These are phyloP conservation scores for Nigrospora oryzae DNA, from an alignment of 2,329 filamentous ascomycete genomes.

Conservation along the genomic window DNA sequence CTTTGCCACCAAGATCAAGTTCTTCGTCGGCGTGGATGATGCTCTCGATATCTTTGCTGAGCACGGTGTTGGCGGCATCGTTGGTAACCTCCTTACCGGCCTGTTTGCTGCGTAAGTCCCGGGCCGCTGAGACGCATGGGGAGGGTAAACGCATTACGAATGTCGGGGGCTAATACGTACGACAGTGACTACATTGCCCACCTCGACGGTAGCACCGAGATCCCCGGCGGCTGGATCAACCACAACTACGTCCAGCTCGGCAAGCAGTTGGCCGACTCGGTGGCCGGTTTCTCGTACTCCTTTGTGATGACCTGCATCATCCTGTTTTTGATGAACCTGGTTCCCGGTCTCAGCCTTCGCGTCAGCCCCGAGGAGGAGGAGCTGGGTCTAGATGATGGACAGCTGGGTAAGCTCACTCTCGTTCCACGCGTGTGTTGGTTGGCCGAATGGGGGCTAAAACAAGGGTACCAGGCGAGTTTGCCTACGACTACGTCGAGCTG, in stretches of 20 bases:
- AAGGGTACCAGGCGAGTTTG: constrained; percentile 51
- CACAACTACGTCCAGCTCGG: constrained; percentile 63
- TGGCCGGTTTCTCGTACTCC: constrained; percentile 56
- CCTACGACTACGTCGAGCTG: constrained; percentile 74
- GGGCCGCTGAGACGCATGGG: too few relatives aligned
- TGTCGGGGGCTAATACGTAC: background rate
- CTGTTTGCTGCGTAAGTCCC: constrained; percentile 59
- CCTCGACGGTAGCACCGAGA: constrained; percentile 57
- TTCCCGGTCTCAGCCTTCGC: constrained; percentile 62
- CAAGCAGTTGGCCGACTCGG: constrained; percentile 61
- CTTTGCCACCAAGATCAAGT: constrained; percentile 79
- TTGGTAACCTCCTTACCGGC: constrained; percentile 71
- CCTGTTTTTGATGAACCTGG: constrained; percentile 61
- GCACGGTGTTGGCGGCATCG: constrained; percentile 76
- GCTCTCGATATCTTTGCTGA: constrained; percentile 87
- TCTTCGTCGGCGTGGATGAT: constrained; percentile 68
- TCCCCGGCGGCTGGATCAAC: constrained; percentile 61
- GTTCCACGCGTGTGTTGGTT: too few relatives aligned
- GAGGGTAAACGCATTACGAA: too few relatives aligned
- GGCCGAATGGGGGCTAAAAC: too few relatives aligned
- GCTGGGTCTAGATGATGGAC: constrained; percentile 62
- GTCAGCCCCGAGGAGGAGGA: constrained; percentile 61
- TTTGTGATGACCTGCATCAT: constrained; percentile 62
- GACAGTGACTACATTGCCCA: constrained; percentile 59
- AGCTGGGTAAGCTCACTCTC: constrained; percentile 39